phyloP scores from a whole-genome alignment of 192 early-diverging fungal genomes.

The Kappamyces sp. region DNA sequence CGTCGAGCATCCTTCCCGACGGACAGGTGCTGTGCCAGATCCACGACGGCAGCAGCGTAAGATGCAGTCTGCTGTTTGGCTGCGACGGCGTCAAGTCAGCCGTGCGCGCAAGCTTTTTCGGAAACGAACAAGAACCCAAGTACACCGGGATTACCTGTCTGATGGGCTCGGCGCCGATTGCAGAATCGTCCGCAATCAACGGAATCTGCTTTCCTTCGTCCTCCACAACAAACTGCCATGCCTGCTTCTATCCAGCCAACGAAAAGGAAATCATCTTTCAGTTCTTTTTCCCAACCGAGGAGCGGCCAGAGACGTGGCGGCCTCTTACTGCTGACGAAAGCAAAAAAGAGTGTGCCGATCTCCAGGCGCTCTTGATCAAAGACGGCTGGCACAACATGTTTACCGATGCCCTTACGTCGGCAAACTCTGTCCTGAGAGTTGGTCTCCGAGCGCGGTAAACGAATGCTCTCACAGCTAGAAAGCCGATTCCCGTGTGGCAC shows the following conservation, averaged over 20 bases:
- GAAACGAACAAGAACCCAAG: conserved; percentile 17
- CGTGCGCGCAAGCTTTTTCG: conserved; percentile 26
- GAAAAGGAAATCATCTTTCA: conserved; percentile 42
- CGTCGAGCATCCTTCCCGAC: neutral
- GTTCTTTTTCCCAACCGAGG: conserved; percentile 34
- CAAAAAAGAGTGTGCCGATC: conserved; percentile 19
- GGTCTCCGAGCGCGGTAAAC: conserved; percentile 28
- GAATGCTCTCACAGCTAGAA: no score
- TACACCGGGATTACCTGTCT: conserved; percentile 43
- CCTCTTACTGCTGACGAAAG: conserved; percentile 27
- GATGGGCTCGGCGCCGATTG: conserved; percentile 36
- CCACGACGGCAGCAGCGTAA: conserved; percentile 11
- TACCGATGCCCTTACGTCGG: conserved; percentile 22
- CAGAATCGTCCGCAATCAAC: conserved; percentile 1
- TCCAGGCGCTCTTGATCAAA: conserved; percentile 9
- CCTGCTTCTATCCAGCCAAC: conserved; percentile 30
- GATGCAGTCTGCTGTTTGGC: conserved; percentile 27
- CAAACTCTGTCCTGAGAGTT: conserved; percentile 28
- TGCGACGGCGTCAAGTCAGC: conserved; percentile 42
- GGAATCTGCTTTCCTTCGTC: conserved; percentile 41
- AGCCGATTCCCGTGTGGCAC: conserved; percentile 25
- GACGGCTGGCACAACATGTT: conserved; percentile 33
- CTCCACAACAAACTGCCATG: conserved; percentile 33
- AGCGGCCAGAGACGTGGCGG: conserved; percentile 40
- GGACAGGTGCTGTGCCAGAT: conserved; percentile 20